Evolutionary conservation across 768 basidiomycete species (phyloP).

Genomic region (Gymnopilus dilepis): DNA sequence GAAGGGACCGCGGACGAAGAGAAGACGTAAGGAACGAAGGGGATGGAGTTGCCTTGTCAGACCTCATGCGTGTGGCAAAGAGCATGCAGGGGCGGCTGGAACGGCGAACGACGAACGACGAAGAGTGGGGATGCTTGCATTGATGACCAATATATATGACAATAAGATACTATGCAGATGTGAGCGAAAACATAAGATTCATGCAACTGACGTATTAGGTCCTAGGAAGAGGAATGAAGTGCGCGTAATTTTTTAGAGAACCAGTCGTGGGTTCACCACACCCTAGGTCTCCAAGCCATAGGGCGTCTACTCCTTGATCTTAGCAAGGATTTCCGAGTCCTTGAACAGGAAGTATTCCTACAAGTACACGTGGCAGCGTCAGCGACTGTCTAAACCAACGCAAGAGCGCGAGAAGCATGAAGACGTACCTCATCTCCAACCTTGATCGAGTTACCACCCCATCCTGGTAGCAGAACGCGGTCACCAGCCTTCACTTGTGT

Average conservation of each 20-base stretch:
- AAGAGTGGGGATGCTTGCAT: constrained; percentile 22
- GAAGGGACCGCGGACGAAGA: too few species aligned
- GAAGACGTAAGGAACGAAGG: too few species aligned
- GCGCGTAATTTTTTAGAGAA: constrained; percentile 15
- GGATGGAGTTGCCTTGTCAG: too few species aligned
- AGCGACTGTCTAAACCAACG: background rate
- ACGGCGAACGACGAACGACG: too few species aligned
- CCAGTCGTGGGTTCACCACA: background rate
- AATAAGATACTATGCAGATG: constrained; percentile 24
- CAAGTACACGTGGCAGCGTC: constrained; percentile 14
- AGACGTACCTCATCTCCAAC: constrained; percentile 90
- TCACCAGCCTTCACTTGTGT: constrained; percentile 87
- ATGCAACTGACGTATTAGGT: constrained; percentile 23
- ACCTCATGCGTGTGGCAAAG: too few species aligned
- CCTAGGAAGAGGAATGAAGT: constrained; percentile 1
- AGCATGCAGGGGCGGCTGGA: too few species aligned
- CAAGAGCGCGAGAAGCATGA: background rate
- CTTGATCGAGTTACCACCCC: constrained; percentile 97
- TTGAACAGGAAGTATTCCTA: constrained; percentile 97
- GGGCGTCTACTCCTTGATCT: constrained; percentile 81
- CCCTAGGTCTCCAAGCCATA: background rate
- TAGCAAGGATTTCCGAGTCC: constrained; percentile 94
- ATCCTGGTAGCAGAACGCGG: constrained; percentile 91
- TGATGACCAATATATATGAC: constrained; percentile 14
- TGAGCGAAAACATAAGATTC: constrained; percentile 27